Conservation (phyloP, 192 early-diverging fungal genomes). For the Linnemannia elongata region DNA sequence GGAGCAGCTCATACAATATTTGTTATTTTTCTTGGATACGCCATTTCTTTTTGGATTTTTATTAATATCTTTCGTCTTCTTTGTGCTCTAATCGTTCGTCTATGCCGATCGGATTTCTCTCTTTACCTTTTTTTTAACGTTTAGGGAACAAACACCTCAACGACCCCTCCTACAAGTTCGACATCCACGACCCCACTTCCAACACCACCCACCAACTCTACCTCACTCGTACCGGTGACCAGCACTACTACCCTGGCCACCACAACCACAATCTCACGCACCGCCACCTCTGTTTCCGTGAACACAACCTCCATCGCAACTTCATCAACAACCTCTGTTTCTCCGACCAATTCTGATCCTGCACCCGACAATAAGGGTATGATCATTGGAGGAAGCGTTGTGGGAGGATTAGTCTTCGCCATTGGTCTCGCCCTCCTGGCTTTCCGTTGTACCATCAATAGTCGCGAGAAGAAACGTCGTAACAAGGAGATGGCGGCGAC, state of each 20-base stretch:
- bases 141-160: neutral
- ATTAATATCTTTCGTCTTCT: neutral
- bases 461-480: constrained; percentile 24
- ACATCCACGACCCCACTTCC: neutral
- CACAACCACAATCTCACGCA: neutral
- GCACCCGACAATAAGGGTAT: neutral
- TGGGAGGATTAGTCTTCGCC: constrained; percentile 34
- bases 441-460: constrained; percentile 34
- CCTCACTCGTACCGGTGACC: neutral
- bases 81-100: neutral
- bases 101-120: neutral
- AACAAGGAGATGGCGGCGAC: constrained; percentile 54
- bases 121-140: neutral
- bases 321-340: constrained; percentile 2
- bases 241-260: neutral
- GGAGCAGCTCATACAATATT: neutral
- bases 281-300: neutral
- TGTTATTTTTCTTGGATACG: neutral
- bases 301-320: neutral
- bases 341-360: neutral
- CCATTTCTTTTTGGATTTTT: neutral
- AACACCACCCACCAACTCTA: neutral
- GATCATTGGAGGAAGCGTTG: constrained; percentile 8
- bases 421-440: constrained; percentile 37
- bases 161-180: neutral